Conservation (phyloP, 2,329 filamentous ascomycete species). For the Huntiella decipiens region DNA sequence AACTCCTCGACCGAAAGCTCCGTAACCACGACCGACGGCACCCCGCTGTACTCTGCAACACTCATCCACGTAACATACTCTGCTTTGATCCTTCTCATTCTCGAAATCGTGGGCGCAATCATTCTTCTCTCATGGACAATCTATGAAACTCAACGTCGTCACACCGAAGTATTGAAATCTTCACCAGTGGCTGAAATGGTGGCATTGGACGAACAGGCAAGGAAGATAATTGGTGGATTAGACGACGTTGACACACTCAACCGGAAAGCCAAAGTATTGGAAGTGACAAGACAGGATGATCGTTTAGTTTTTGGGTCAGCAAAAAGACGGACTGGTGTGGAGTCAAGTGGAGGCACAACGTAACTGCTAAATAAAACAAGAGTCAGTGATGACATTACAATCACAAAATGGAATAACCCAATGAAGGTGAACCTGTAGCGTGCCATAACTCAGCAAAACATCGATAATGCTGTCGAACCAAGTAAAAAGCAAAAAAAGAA, state of each 20-base stretch:
- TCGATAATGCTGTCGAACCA: too few species aligned
- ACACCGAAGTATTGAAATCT: constrained; percentile 15
- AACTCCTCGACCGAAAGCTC: background rate
- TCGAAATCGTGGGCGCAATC: constrained; percentile 13
- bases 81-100: constrained; percentile 15
- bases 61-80: constrained; percentile 15
- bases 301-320: background rate
- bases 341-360: too few species aligned
- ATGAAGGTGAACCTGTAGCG: too few species aligned
- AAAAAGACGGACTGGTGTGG: too few species aligned
- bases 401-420: too few species aligned
- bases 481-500: too few species aligned
- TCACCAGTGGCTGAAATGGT: constrained; percentile 15
- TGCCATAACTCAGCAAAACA: too few species aligned
- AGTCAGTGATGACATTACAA: too few species aligned
- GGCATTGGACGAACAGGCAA: constrained; percentile 13
- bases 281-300: constrained; percentile 7
- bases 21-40: constrained; percentile 11
- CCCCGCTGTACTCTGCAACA: constrained; percentile 11
- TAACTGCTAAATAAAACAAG: too few species aligned
- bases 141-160: constrained; percentile 14
- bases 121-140: constrained; percentile 15
- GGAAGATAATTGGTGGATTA: constrained; percentile 10
- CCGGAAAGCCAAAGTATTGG: constrained; percentile 11
- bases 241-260: constrained; percentile 8